These are phyloP conservation scores for Penicillium alfredii DNA, from an alignment of 495 filamentous ascomycete species.

Conservation along the genomic window DNA sequence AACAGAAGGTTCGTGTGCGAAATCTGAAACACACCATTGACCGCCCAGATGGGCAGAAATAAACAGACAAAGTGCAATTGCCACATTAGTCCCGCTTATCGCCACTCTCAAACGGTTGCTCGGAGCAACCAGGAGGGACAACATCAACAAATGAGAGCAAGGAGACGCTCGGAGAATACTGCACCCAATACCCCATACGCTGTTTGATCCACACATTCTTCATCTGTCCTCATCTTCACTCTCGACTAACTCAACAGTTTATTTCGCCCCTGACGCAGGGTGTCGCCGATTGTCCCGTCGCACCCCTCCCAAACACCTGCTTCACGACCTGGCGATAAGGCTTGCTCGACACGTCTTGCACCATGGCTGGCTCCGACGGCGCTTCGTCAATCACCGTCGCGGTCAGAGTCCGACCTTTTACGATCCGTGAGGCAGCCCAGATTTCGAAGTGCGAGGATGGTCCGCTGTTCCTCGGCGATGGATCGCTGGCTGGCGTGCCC, in stretches of 20 bases:
- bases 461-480: constrained; percentile 89
- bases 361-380: constrained; percentile 51
- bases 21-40: not conserved
- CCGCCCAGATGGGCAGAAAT: no score
- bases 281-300: constrained; percentile 21
- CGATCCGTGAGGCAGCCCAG: constrained; percentile 58
- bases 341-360: constrained; percentile 16
- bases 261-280: constrained; percentile 17
- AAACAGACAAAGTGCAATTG: not conserved
- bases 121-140: constrained; percentile 33
- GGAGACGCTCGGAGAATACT: constrained; percentile 29
- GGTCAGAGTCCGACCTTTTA: constrained; percentile 94
- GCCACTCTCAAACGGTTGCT: constrained; percentile 26
- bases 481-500: constrained; percentile 78
- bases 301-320: constrained; percentile 13
- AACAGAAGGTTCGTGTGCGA: no score
- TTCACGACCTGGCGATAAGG: constrained; percentile 13
- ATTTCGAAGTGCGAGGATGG: constrained; percentile 74
- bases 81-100: not conserved
- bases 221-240: constrained; percentile 21
- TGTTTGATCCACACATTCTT: constrained; percentile 27
- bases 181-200: constrained; percentile 24
- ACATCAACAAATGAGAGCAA: constrained; percentile 37
- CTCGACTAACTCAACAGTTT: constrained; percentile 13
- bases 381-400: constrained; percentile 63